phyloP scores from a whole-genome alignment of 2,329 filamentous ascomycete species.

The Didymella exigua region DNA sequence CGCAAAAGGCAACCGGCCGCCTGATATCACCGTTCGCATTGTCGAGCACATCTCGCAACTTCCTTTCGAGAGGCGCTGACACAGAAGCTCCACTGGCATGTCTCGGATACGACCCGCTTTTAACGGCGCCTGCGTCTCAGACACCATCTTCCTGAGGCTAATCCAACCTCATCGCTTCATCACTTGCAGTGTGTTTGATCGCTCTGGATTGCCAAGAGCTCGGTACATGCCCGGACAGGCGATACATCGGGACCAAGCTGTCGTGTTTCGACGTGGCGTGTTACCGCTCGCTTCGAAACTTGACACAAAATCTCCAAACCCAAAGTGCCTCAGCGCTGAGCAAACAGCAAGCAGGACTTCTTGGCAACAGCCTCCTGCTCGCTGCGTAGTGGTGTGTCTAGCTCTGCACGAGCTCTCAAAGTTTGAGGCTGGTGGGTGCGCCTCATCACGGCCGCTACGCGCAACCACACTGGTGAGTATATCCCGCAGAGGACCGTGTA shows the following conservation, averaged over 20 bases:
- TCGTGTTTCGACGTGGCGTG: slow-evolving; percentile 31
- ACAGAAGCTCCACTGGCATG: slow-evolving; percentile 19
- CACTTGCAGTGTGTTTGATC: slow-evolving; percentile 20
- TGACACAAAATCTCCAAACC: slow-evolving; percentile 27
- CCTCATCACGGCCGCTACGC: slow-evolving; percentile 20
- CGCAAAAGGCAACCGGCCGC: background rate
- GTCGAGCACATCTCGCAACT: slow-evolving; percentile 2
- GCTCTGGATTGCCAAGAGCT: slow-evolving; percentile 7
- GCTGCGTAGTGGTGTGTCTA: background rate
- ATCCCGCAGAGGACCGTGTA: slow-evolving; percentile 1
- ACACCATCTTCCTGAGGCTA: slow-evolving; percentile 20
- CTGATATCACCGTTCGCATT: slow-evolving; percentile 7
- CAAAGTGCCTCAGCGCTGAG: slow-evolving; percentile 6
- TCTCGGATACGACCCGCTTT: slow-evolving; percentile 15
- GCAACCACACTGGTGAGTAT: slow-evolving; percentile 17
- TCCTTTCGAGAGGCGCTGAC: slow-evolving; percentile 6
- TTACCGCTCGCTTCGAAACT: slow-evolving; percentile 32
- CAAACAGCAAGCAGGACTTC: background rate
- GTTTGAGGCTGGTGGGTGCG: slow-evolving; percentile 31
- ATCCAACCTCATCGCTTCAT: slow-evolving; percentile 11
- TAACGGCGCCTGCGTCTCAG: slow-evolving; percentile 25
- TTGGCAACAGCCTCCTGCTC: slow-evolving; percentile 2
- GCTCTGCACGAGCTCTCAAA: slow-evolving; percentile 6
- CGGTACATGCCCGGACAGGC: slow-evolving; percentile 16
- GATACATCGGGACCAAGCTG: slow-evolving; percentile 15